Evolutionary conservation across 805 yeast genomes (phyloP).

Genomic region (Priceomyces fermenticarens): DNA sequence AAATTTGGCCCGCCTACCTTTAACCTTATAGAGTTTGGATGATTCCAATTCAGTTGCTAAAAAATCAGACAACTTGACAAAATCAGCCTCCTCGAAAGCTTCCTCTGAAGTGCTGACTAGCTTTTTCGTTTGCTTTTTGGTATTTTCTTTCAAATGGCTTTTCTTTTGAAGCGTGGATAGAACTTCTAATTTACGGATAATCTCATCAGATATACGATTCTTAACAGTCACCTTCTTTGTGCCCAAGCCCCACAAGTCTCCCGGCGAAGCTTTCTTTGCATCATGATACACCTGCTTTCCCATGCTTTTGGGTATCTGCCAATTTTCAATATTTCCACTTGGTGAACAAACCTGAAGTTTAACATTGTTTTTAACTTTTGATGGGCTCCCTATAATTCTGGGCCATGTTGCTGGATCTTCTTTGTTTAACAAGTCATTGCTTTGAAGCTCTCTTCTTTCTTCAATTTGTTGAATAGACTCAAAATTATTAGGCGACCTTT

Average conservation of each 20-base stretch:
- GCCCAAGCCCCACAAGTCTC: constrained; percentile 78
- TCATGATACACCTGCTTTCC: constrained; percentile 80
- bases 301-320: constrained; percentile 80
- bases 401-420: constrained; percentile 53
- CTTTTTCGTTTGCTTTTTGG: constrained; percentile 33
- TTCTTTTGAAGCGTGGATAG: constrained; percentile 37
- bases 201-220: constrained; percentile 26
- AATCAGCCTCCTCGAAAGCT: constrained; percentile 23
- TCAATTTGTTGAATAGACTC: constrained; percentile 41
- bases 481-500: constrained; percentile 50
- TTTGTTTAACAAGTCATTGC: constrained; percentile 17
- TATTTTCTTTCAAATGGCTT: constrained; percentile 33
- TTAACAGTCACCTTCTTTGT: constrained; percentile 33
- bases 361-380: constrained; percentile 80
- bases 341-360: constrained; percentile 75
- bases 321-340: constrained; percentile 75
- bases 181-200: constrained; percentile 30
- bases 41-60: constrained; percentile 31
- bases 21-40: constrained; percentile 26
- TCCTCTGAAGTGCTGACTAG: constrained; percentile 21
- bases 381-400: constrained; percentile 67
- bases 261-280: constrained; percentile 79
- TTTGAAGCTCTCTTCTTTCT: constrained; percentile 26
- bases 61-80: constrained; percentile 22
- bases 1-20: constrained; percentile 25